These are phyloP conservation scores for Umbelopsis sp. DNA, from an alignment of 192 early-diverging fungal genomes.

Conservation along the genomic window DNA sequence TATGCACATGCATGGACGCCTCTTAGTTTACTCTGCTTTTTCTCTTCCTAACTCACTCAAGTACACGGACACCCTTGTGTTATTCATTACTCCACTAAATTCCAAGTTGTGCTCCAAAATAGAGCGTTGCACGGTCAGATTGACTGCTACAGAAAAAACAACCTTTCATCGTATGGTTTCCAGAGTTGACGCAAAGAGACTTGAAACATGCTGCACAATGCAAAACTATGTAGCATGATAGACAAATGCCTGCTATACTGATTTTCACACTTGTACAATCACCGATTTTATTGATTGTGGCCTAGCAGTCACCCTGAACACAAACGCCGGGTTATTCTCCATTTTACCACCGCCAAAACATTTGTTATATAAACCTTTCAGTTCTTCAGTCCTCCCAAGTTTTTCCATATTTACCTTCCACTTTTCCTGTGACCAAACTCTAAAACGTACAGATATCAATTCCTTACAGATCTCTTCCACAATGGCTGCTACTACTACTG, in stretches of 20 bases:
- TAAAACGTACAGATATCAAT: slow-evolving; percentile 9
- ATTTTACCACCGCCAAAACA: background rate
- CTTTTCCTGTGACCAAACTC: background rate
- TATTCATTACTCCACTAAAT: slow-evolving; percentile 2
- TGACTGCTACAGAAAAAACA: slow-evolving; percentile 2
- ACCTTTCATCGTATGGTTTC: background rate
- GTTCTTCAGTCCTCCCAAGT: background rate
- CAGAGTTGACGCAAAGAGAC: background rate
- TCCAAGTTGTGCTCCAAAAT: slow-evolving; percentile 1
- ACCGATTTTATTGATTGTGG: too few species aligned
- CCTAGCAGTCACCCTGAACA: too few species aligned
- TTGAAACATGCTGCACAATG: background rate
- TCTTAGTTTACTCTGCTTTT: background rate
- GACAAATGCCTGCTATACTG: background rate
- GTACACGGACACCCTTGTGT: background rate
- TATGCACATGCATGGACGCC: background rate
- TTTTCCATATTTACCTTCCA: background rate
- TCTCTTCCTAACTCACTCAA: background rate
- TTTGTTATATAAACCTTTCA: slow-evolving; percentile 1
- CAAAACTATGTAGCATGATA: background rate
- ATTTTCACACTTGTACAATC: background rate
- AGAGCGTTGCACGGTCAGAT: background rate
- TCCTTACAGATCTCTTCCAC: slow-evolving; percentile 22
- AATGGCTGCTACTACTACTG: slow-evolving; percentile 11
- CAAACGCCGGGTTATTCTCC: background rate